Evolutionary conservation across 2,329 filamentous ascomycete genomes (phyloP), one percentile per base, ranked within the genome.

Genomic region (Metarhizium humberi): DNA sequence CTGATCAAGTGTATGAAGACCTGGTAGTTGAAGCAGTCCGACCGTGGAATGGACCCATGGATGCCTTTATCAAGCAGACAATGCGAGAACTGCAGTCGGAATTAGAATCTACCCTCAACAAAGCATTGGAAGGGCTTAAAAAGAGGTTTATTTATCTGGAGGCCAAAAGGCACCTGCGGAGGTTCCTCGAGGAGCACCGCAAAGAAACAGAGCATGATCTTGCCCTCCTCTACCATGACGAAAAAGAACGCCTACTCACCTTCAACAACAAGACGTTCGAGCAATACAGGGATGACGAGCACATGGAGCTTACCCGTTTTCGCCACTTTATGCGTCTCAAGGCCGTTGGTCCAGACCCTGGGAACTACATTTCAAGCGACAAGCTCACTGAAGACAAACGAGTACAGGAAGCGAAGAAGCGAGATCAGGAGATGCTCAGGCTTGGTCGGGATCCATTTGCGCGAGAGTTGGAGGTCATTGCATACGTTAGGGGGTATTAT

Each of bases 401-500:
- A 3, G 53, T 55, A 0, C 69, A 72, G 13, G 80, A 83, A 40
- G 65, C 71, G 3, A 72, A 68, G 36, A 66, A 68, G 32, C 71
- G 78, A 7, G 67, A 70, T 25, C 60, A 65, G 6, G 74, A 82
- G 30, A 58, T 73, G 6, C 61, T 66, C 13, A 78, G 76, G 30
- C 71, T 89, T 11, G 77, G 77, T 0, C 66, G 72, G 0, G 87
- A 90, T 61, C 73, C 75, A 0, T 90, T 82, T 60, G 65, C 73
- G 1, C 68, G 71, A 0, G 86, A 90, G 63, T 67, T 91, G 0
- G 73, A 78, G 8, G 80, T 87, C 0, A 79, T 87, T 0, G 76
- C 83, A 0, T 82, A 82, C 4, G 77, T 88, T 48, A 74, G 85
- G 0, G 85, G 80, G 0, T 91, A 90, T 66, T 91, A 91, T 63